Conservation (phyloP, 2,329 filamentous ascomycete species). For the Aspergillus pseudotamarii region DNA sequence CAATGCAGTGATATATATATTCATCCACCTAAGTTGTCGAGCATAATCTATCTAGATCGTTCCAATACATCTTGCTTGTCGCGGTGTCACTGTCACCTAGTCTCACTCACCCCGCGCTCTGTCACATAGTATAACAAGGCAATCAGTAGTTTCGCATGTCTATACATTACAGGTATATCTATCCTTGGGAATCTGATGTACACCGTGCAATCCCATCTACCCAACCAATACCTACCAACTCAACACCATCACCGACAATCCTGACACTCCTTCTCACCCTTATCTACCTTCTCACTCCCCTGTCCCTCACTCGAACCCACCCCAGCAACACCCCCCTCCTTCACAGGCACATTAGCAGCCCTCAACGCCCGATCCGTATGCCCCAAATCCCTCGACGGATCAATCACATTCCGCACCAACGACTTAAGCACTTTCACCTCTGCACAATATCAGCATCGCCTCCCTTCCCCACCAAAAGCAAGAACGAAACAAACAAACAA, state of each 20-base stretch:
- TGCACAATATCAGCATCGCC: constrained; percentile 16
- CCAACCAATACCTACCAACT: background rate
- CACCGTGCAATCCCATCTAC: background rate
- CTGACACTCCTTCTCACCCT: constrained; percentile 26
- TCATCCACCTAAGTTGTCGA: background rate
- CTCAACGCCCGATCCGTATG: constrained; percentile 68
- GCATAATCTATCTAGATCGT: background rate
- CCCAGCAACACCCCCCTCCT: constrained; percentile 12
- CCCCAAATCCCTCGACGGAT: constrained; percentile 75
- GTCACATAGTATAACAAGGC: background rate
- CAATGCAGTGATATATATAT: constrained; percentile 13
- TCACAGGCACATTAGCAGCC: constrained; percentile 4
- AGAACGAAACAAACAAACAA: background rate
- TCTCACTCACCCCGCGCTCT: background rate
- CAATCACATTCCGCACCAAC: constrained; percentile 77
- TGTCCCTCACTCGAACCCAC: too few relatives aligned
- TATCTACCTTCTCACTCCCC: constrained; percentile 40
- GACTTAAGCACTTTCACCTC: constrained; percentile 92
- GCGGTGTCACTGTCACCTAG: background rate
- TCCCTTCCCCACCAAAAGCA: background rate
- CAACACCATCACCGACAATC: constrained; percentile 27
- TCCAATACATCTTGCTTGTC: background rate
- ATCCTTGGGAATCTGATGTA: background rate
- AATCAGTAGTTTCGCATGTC: background rate
- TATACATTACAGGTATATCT: background rate